These are phyloP conservation scores for Beauveria brongniartii DNA, from an alignment of 2,329 filamentous ascomycete genomes.

Conservation along the genomic window DNA sequence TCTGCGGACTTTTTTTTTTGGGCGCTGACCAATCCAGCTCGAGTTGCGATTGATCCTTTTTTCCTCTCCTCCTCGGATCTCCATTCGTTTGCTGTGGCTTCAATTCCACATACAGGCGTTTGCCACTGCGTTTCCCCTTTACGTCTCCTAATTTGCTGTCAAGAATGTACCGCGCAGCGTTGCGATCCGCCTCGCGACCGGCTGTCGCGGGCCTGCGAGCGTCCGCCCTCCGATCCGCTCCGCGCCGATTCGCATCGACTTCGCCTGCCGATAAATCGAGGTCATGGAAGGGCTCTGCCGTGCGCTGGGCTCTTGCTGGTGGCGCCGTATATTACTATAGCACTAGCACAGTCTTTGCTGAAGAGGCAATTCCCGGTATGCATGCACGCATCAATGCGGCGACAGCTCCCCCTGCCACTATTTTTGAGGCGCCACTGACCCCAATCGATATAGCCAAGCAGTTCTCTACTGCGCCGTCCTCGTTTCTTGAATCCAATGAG, in stretches of 20 bases:
- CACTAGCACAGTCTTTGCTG: slow-evolving; percentile 79
- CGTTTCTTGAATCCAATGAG: slow-evolving; percentile 45
- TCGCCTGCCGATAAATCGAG: slow-evolving; percentile 55
- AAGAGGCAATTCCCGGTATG: slow-evolving; percentile 64
- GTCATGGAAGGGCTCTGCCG: slow-evolving; percentile 70
- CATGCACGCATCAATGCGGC: slow-evolving; percentile 10
- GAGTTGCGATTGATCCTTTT: background rate
- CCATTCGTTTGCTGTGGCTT: background rate
- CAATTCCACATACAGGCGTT: background rate
- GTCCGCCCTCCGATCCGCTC: slow-evolving; percentile 28
- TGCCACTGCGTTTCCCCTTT: background rate
- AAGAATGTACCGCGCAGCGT: slow-evolving; percentile 44
- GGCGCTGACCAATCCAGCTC: slow-evolving; percentile 12
- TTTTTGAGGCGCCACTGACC: background rate
- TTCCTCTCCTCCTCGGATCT: background rate
- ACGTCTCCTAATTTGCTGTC: slow-evolving; percentile 6
- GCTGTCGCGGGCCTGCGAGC: slow-evolving; percentile 35
- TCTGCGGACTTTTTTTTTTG: background rate
- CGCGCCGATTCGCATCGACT: slow-evolving; percentile 44
- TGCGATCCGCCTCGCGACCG: slow-evolving; percentile 39
- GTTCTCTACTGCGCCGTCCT: slow-evolving; percentile 32
- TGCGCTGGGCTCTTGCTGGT: slow-evolving; percentile 67
- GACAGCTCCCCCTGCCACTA: background rate
- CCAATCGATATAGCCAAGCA: slow-evolving; percentile 18
- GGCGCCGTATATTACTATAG: slow-evolving; percentile 89